Conservation (phyloP, 2,329 filamentous ascomycete species). For the Cladophialophora carrionii region DNA sequence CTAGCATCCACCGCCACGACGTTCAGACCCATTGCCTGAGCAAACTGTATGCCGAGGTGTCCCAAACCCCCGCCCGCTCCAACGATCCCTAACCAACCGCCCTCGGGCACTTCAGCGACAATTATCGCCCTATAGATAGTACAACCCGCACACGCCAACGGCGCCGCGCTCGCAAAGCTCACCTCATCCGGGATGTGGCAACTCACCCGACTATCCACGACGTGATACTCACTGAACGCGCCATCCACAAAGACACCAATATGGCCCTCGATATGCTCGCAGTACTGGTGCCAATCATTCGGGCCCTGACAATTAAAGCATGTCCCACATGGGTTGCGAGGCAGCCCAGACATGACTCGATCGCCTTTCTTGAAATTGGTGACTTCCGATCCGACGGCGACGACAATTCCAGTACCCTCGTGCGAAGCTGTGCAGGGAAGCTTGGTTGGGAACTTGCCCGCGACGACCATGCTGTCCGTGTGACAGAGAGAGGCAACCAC, state of each 20-base stretch:
- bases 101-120: slow-evolving; percentile 45
- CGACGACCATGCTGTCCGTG: slow-evolving; percentile 61
- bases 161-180: slow-evolving; percentile 57
- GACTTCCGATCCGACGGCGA: slow-evolving; percentile 51
- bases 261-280: slow-evolving; percentile 50
- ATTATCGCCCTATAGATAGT: slow-evolving; percentile 56
- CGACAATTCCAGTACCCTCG: slow-evolving; percentile 61
- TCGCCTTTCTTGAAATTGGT: slow-evolving; percentile 55
- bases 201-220: slow-evolving; percentile 54
- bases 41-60: slow-evolving; percentile 59
- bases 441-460: slow-evolving; percentile 53
- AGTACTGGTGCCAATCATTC: slow-evolving; percentile 59
- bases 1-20: slow-evolving; percentile 60
- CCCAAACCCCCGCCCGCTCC: slow-evolving; percentile 58
- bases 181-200: slow-evolving; percentile 56
- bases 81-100: slow-evolving; percentile 51
- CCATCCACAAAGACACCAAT: slow-evolving; percentile 58
- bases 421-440: slow-evolving; percentile 61
- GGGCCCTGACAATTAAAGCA: slow-evolving; percentile 57
- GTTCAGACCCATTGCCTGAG: slow-evolving; percentile 55
- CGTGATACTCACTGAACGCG: slow-evolving; percentile 61
- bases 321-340: slow-evolving; percentile 56
- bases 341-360: slow-evolving; percentile 61
- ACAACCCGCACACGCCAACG: slow-evolving; percentile 60
- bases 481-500: slow-evolving; percentile 66